Base-by-base conservation (phyloP, 805 yeast genomes). In the Pichia californica region DNA sequence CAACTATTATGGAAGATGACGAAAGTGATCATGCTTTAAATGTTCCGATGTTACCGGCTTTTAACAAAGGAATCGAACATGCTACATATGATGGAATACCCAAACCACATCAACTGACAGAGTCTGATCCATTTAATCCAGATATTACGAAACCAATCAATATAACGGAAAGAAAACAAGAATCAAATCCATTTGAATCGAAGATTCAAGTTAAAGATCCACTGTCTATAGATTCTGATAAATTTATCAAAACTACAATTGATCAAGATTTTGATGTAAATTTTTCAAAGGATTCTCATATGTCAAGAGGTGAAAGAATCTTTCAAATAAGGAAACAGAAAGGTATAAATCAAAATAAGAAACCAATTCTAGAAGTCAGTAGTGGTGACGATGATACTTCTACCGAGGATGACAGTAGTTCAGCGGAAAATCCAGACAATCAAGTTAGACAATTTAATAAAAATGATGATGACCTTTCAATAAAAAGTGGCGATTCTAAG, bases 221-320 rank as follows among this genome's bases (percentile, higher is more conserved):
- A n/a, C n/a, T n/a, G n/a, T n/a, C n/a, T n/a, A n/a, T n/a, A n/a
- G 28, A 18, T 6, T 4, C 14, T 7, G 20, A 38, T 9, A 40
- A 23, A n/a, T n/a, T 18, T 15, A 11, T 36, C 3, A 38, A 48
- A 27, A 44, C 47, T 18, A 58, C 58, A 31, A 57, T 62, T 11
- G 64, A 61, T 40, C 53, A 59, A 25, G 66, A 62, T 45, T 61
- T 62, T 30, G 62, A 61, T 40, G 48, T 51, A 16, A 62, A 56
- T 33, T 62, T 60, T 36, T 49, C 52, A 36, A 47, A 51, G 27
- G 62, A 58, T 42, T 48, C 57, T 7, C 25, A 20, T 15, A 27
- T 23, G 25, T 19, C 29, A 14, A 36, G 19, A 15, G 45, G 49
- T 7, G 38, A 43, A 21, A 32, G 39, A 13, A 25, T 46, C 7